Conservation (phyloP, 2,329 filamentous ascomycete species). For the Cladophialophora carrionii region DNA sequence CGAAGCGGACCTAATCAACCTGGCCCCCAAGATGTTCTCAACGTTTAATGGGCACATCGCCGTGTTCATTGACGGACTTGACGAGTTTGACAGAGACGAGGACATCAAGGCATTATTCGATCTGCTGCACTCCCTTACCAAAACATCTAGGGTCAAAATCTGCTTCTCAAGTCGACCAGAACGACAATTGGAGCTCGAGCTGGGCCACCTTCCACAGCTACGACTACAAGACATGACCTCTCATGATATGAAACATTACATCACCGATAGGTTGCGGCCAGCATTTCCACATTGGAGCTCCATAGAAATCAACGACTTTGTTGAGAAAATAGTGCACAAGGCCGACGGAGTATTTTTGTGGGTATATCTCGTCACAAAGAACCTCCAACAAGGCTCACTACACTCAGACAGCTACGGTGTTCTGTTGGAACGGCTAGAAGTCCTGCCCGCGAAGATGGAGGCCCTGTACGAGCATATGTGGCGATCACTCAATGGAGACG, state of each 20-base stretch:
- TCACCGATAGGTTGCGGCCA: not conserved
- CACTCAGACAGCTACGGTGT: not conserved
- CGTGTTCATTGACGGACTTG: not conserved
- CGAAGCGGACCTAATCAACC: not conserved
- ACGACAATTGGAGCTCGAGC: not conserved
- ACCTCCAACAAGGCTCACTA: not conserved
- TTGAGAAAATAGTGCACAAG: not conserved
- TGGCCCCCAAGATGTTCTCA: not conserved
- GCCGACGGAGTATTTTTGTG: not conserved
- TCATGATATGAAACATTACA: not conserved
- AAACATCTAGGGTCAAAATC: not conserved
- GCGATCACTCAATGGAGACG: constrained; percentile 5
- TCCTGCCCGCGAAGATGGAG: constrained; percentile 3
- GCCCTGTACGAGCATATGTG: constrained; percentile 2
- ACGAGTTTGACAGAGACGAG: constrained; percentile 5
- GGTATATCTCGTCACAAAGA: not conserved
- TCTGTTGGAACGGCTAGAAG: not conserved
- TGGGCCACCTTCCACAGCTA: not conserved
- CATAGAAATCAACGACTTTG: not conserved
- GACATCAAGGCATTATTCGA: not conserved
- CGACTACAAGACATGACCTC: constrained; percentile 6
- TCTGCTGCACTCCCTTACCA: not conserved
- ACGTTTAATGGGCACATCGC: not conserved
- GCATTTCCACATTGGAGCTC: not conserved
- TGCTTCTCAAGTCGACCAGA: constrained; percentile 2